Conservation (phyloP, 2,329 filamentous ascomycete genomes). For the Parastagonospora nodorum region DNA sequence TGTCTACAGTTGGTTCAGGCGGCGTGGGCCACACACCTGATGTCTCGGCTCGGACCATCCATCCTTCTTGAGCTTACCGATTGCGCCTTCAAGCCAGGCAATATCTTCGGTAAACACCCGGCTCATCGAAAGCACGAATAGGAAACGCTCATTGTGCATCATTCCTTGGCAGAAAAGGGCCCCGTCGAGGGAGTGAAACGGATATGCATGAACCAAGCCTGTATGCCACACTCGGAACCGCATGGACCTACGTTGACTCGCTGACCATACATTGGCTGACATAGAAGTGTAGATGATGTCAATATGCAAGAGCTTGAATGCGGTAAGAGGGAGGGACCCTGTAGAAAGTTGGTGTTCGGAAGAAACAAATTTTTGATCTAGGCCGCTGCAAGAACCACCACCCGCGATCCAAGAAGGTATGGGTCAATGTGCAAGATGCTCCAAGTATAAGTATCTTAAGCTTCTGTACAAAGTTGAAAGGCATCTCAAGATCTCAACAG, state of each 20-base stretch:
- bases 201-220: slow-evolving; percentile 1
- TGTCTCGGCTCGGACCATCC: no score
- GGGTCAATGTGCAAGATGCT: neutral
- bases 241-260: neutral
- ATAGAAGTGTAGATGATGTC: neutral
- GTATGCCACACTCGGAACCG: slow-evolving; percentile 1
- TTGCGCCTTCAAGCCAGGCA: no score
- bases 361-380: neutral
- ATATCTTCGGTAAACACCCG: neutral
- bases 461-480: neutral
- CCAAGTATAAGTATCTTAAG: slow-evolving; percentile 2
- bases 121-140: neutral
- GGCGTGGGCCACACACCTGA: no score
- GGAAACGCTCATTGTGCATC: neutral
- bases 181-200: neutral
- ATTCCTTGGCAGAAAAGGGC: neutral
- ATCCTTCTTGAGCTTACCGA: neutral
- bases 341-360: neutral
- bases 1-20: no score
- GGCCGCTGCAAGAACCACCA: neutral
- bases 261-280: neutral
- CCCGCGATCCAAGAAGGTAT: neutral
- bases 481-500: slow-evolving; percentile 6
- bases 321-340: neutral
- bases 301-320: neutral